phyloP scores from a whole-genome alignment of 1,284 basidiomycete species.

The Psilocybe mexicana region DNA sequence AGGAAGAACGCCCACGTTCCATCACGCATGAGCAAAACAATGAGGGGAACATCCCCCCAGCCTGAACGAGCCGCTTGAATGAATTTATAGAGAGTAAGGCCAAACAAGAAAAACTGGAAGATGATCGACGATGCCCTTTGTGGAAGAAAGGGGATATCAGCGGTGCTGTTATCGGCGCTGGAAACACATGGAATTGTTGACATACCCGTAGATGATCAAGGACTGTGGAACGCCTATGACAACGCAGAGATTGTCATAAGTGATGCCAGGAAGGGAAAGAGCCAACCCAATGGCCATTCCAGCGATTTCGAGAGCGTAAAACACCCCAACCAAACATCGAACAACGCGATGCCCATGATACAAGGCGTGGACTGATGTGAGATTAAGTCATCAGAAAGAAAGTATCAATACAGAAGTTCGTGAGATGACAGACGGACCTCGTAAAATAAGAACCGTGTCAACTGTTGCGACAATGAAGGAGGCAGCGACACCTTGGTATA shows the following conservation, averaged over 20 bases:
- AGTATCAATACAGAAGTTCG: neutral
- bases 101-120: slow-evolving; percentile 37
- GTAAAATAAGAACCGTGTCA: slow-evolving; percentile 36
- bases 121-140: slow-evolving; percentile 26
- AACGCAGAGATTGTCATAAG: slow-evolving; percentile 34
- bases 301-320: slow-evolving; percentile 31
- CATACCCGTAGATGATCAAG: slow-evolving; percentile 33
- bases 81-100: slow-evolving; percentile 34
- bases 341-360: slow-evolving; percentile 30
- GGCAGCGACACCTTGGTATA: slow-evolving; percentile 35
- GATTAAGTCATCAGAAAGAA: slow-evolving; percentile 14
- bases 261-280: slow-evolving; percentile 31
- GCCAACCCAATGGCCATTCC: slow-evolving; percentile 34
- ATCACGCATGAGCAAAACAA: slow-evolving; percentile 38
- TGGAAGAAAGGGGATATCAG: slow-evolving; percentile 3
- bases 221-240: slow-evolving; percentile 26
- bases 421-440: slow-evolving; percentile 23
- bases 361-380: slow-evolving; percentile 34
- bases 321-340: slow-evolving; percentile 22
- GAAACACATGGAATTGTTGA: neutral
- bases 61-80: slow-evolving; percentile 28
- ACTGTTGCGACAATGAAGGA: slow-evolving; percentile 29
- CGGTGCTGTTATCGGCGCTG: neutral
- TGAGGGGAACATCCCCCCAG: slow-evolving; percentile 35
- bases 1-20: slow-evolving; percentile 44